These are phyloP conservation scores for Pseudogymnoascus sp. DNA, from an alignment of 2,329 filamentous ascomycete species.

Conservation along the genomic window DNA sequence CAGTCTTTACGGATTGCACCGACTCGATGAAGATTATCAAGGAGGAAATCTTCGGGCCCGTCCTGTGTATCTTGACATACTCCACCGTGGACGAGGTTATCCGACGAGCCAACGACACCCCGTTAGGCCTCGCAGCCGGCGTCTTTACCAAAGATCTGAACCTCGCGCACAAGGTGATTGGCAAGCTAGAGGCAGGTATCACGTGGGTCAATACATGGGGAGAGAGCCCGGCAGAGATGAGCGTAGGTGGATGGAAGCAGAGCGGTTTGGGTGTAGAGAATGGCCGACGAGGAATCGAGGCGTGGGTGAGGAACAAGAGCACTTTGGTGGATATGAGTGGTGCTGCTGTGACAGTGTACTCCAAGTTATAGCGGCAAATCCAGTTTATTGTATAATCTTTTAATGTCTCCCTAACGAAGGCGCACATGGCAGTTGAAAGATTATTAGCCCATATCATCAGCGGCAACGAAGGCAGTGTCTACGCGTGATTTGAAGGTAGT, in stretches of 20 bases:
- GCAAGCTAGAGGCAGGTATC: conserved; percentile 70
- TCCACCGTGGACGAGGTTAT: conserved; percentile 61
- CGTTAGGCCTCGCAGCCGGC: conserved; percentile 72
- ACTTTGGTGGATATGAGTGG: conserved; percentile 73
- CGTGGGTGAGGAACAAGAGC: conserved; percentile 81
- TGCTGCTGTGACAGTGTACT: conserved; percentile 61
- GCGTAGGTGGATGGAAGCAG: conserved; percentile 85
- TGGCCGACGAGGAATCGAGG: conserved; percentile 66
- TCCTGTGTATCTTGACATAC: conserved; percentile 74
- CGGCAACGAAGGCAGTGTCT: background rate
- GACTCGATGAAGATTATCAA: conserved; percentile 71
- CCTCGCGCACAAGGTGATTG: conserved; percentile 61
- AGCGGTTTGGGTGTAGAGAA: conserved; percentile 86
- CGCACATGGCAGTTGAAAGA: background rate
- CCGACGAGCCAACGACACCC: conserved; percentile 64
- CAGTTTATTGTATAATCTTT: background rate
- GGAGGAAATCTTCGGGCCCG: conserved; percentile 85
- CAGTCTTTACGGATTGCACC: conserved; percentile 77
- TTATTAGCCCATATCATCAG: background rate
- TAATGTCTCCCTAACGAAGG: background rate
- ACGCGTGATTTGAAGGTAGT: background rate
- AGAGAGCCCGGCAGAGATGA: conserved; percentile 87
- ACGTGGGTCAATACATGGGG: conserved; percentile 94
- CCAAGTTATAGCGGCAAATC: conserved; percentile 37
- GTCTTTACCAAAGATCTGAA: conserved; percentile 73